Evolutionary conservation across 1,139 yeast genomes (phyloP), one percentile per base, ranked within the genome.

Genomic region (Blastobotrys proliferans): DNA sequence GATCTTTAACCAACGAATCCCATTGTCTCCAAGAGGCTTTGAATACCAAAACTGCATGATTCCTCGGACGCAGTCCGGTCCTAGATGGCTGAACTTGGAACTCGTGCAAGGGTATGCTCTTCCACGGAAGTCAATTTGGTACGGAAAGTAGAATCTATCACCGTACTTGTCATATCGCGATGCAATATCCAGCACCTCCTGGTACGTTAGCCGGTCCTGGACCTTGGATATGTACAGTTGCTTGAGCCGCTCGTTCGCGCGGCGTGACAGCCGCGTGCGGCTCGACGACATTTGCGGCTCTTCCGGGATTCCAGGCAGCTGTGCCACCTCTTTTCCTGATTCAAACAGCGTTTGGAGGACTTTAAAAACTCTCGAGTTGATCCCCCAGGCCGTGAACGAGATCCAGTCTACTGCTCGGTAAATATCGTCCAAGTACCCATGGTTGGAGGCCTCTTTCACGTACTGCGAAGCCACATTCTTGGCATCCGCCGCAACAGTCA

Each of bases 21-120:
- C 88, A 1, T 56, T 51, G 17, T 61, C 68, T 1, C 87, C 87
- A 20, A 81, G 61, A 46, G 65, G 68, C 50, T 71, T 75, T 27
- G 84, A 83, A 43, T 79, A 76, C 84, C 86, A 81, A 55, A 81
- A 81, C 48, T 73, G 66, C 48, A 81, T 70, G 43, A 80, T 64
- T 13, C 81, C 73, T 55, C 87, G 67, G n/a, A 81, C 72, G 61
- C 77, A 63, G 58, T 80, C 87, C 52, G 75, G 75, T 45, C 83
- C 83, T 55, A 80, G 66, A 58, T 80, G 95, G 48, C 70, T 70
- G 47, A 74, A 66, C 51, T 69, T 70, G 51, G 76, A 77, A 1
- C 95, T 92, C 1, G 83, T 82, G 35, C 90, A 68, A 4, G 98
- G 97, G 60, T 92, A 92, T 0, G 97, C 96, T 57, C 98, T 79